A percentile compares a stretch with the other conserved stretches of the same genome.
Evolutionary conservation across 2,329 filamentous ascomycete genomes (phyloP).

Genomic region (Waltergamsia citrina): DNA sequence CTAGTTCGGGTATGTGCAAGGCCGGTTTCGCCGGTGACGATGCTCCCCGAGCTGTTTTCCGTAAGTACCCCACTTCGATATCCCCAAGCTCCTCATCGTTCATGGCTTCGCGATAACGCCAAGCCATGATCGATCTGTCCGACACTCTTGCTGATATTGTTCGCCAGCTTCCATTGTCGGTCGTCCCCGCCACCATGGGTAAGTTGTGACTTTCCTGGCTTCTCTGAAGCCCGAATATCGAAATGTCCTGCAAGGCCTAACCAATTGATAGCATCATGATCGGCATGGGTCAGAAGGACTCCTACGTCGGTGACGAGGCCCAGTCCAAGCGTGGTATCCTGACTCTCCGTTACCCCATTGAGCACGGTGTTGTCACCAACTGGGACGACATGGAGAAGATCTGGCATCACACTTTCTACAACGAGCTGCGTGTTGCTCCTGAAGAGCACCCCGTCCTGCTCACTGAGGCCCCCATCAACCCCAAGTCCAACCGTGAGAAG

Average conservation of each 20-base stretch:
- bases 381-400: conserved; percentile 99
- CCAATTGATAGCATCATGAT: conserved; percentile 89
- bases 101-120: not conserved
- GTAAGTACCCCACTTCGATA: conserved; percentile 55
- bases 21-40: conserved; percentile 99
- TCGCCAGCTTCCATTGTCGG: conserved; percentile 91
- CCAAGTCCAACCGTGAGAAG: conserved; percentile 99
- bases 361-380: conserved; percentile 99
- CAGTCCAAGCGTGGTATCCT: conserved; percentile 99
- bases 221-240: not conserved
- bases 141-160: conserved; percentile 2
- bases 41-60: conserved; percentile 99
- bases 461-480: conserved; percentile 99
- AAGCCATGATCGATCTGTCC: not conserved
- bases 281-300: conserved; percentile 99
- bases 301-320: conserved; percentile 99
- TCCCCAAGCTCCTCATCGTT: not conserved
- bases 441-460: conserved; percentile 99
- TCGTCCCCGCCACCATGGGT: conserved; percentile 99
- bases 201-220: conserved; percentile 34
- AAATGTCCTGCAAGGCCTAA: not conserved
- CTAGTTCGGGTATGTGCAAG: conserved; percentile 99
- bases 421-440: conserved; percentile 98
- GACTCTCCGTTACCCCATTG: conserved; percentile 97
- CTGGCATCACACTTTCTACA: conserved; percentile 99